Percentiles rank a stretch among this genome's conserved stretches.
These are phyloP conservation scores for Sclerotinia glacialis DNA, from an alignment of 2,329 filamentous ascomycete species.

Conservation along the genomic window DNA sequence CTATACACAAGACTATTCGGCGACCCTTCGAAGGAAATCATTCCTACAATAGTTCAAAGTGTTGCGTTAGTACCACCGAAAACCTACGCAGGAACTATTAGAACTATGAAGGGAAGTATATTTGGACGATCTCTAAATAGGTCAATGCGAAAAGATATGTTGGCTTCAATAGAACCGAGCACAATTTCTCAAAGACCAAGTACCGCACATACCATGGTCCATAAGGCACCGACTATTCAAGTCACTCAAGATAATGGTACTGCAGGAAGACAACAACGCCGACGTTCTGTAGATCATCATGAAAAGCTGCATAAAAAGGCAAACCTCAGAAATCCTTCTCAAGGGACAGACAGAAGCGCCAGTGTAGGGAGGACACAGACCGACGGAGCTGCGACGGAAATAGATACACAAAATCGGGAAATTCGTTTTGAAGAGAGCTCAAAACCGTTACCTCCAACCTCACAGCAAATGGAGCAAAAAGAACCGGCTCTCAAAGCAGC, in stretches of 20 bases:
- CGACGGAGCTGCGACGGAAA: conserved; percentile 39
- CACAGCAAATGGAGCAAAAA: conserved; percentile 35
- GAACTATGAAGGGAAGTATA: conserved; percentile 70
- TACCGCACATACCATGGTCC: conserved; percentile 33
- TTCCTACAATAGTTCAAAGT: neutral
- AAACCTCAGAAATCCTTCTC: conserved; percentile 38
- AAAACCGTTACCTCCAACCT: conserved; percentile 30
- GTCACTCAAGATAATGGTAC: conserved; percentile 64
- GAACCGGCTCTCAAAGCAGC: conserved; percentile 28
- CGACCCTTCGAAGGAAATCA: conserved; percentile 46
- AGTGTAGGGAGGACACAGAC: conserved; percentile 46
- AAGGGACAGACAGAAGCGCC: conserved; percentile 48
- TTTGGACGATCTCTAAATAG: conserved; percentile 58
- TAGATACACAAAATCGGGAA: conserved; percentile 39
- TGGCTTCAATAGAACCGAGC: conserved; percentile 37
- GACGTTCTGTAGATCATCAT: conserved; percentile 29
- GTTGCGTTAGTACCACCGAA: conserved; percentile 50
- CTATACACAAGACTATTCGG: conserved; percentile 82
- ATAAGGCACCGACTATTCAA: conserved; percentile 65
- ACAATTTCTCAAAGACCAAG: conserved; percentile 37
- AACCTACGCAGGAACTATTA: conserved; percentile 67
- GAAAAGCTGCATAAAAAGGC: conserved; percentile 42
- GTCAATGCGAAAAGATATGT: conserved; percentile 46
- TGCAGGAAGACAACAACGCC: conserved; percentile 39
- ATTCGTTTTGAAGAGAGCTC: conserved; percentile 25